Evolutionary conservation across 2,329 filamentous ascomycete species (phyloP).

Genomic region (Pestalotiopsis sp.): DNA sequence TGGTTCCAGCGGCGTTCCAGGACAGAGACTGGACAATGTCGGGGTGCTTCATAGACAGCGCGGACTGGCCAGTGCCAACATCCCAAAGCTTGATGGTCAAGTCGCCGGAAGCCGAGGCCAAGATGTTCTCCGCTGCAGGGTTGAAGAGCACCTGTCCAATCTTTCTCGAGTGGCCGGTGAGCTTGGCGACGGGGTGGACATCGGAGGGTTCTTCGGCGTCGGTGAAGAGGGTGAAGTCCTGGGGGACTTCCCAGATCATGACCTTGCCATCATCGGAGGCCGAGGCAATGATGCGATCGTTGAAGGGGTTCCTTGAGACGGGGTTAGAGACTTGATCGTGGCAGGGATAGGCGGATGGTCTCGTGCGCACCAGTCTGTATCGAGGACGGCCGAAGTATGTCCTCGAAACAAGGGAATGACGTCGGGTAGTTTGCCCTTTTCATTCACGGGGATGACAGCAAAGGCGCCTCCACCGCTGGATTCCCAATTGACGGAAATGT

Average conservation of each 20-base stretch:
- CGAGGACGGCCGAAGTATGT: conserved; percentile 91
- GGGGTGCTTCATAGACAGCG: conserved; percentile 76
- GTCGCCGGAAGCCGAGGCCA: conserved; percentile 93
- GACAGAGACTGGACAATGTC: conserved; percentile 95
- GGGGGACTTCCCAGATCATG: conserved; percentile 92
- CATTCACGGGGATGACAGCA: conserved; percentile 87
- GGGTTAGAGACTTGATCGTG: conserved; percentile 27
- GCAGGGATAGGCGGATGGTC: conserved; percentile 15
- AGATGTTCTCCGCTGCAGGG: conserved; percentile 90
- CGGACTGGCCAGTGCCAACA: conserved; percentile 73
- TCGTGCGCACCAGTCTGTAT: conserved; percentile 83
- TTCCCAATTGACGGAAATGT: conserved; percentile 98
- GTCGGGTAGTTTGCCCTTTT: conserved; percentile 89
- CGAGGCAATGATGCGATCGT: conserved; percentile 89
- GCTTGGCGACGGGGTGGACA: conserved; percentile 76
- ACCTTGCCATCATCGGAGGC: conserved; percentile 97
- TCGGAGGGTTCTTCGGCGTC: conserved; percentile 84
- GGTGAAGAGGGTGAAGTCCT: conserved; percentile 80
- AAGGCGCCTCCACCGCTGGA: conserved; percentile 94
- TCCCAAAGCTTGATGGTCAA: conserved; percentile 97
- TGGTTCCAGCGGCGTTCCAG: conserved; percentile 86
- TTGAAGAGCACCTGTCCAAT: conserved; percentile 98
- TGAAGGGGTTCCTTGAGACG: conserved; percentile 81
- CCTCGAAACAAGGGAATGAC: conserved; percentile 93
- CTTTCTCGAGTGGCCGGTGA: conserved; percentile 89